Evolutionary conservation across 2,329 filamentous ascomycete species (phyloP), one percentile per base, ranked within the genome.

Genomic region (Alternaria alternata): DNA sequence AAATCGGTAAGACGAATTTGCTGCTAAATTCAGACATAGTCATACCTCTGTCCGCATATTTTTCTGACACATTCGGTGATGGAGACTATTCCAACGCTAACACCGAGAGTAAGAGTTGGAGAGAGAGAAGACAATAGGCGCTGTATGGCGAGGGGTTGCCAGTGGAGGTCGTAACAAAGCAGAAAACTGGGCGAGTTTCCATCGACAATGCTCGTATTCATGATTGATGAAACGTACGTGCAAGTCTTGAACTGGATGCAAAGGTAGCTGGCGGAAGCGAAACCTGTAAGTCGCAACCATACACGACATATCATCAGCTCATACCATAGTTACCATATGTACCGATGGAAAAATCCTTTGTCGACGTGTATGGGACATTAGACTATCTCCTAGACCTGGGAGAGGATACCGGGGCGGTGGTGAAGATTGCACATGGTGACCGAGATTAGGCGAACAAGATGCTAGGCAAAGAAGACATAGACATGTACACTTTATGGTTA

Each of bases 271-370:
- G 14, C 22, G 63, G 65, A 44, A 74, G 77, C 5, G 76, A 76
- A 18, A 82, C 81, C 38, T 79, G 81, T 61, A 74, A 71, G 7
- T 54, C 85, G 58, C 75, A 75, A 41, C 54, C 72, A 47, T 70
- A 78, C 65, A 64, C 69, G 46, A 73, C 78, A 4, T 80, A 85
- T 75, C 60, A 76, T 69, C 82, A 74, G 67, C 81, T 94, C 1
- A 81, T 92, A 2, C 84, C 90, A 0, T 95, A 92, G 91, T 87
- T 88, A 70, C 92, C 94, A 77, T 94, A 92, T 69, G 89, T 93
- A 3, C 92, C 91, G n/a, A 89, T 94, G 86, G 90, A 93, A 73
- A 91, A 87, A 70, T 85, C 88, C 1, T 93, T 89, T 69, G 81
- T 85, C 32, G 92, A 94, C 66, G 85, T 91, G 69, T 93, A 88